Evolutionary conservation across 1,139 yeast genomes (phyloP).

Genomic region (Meyerozyma sp.): DNA sequence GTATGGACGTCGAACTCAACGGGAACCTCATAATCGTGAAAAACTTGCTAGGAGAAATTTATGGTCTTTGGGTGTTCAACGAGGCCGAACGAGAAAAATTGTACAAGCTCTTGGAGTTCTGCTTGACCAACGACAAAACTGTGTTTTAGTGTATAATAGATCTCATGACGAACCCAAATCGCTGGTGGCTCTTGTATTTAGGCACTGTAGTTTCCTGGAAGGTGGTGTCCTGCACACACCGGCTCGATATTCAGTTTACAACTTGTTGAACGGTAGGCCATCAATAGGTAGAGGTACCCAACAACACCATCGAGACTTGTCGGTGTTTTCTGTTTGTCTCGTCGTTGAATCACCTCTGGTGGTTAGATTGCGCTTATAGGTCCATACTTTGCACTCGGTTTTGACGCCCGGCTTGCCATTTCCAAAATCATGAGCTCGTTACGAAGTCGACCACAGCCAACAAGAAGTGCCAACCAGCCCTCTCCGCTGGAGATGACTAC

Average conservation of each 20-base stretch:
- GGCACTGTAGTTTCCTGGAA: too few species aligned
- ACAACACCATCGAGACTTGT: too few species aligned
- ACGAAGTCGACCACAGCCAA: background rate
- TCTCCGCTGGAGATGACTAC: background rate
- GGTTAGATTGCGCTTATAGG: too few species aligned
- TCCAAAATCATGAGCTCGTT: background rate
- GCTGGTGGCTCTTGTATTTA: too few species aligned
- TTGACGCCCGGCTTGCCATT: background rate
- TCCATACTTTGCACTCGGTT: background rate
- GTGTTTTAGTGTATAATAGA: background rate
- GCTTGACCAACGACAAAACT: conserved; percentile 33
- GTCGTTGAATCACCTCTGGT: too few species aligned
- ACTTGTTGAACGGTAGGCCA: too few species aligned
- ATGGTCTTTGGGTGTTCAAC: conserved; percentile 86
- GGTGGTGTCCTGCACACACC: too few species aligned
- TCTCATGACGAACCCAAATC: too few species aligned
- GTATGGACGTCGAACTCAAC: conserved; percentile 71
- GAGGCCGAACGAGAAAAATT: conserved; percentile 66
- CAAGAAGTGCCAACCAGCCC: background rate
- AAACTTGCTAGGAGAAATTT: conserved; percentile 70
- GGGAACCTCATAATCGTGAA: conserved; percentile 78
- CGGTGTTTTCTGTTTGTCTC: too few species aligned
- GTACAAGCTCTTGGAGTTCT: conserved; percentile 53
- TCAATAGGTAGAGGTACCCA: too few species aligned
- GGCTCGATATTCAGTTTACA: too few species aligned